Percentiles rank a stretch among this genome's conserved stretches.
Conservation (phyloP, 352 stramenopile species). For the Globisporangium solare region DNA sequence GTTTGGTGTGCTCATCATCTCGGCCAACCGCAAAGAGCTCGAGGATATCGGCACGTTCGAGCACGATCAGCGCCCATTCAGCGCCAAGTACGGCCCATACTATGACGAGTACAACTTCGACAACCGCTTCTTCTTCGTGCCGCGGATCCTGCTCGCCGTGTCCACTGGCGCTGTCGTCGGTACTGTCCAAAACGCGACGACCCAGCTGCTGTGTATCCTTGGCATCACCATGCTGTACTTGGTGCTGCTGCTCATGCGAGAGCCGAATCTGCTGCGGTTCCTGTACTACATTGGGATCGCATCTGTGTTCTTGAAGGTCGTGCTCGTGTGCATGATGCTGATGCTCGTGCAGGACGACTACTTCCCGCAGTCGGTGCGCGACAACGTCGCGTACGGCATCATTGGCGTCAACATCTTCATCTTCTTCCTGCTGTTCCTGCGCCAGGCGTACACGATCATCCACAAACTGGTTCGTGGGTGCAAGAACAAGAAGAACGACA, state of each 20-base stretch:
- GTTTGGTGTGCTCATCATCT: slow-evolving; percentile 66
- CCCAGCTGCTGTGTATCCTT: slow-evolving; percentile 73
- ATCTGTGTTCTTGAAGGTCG: slow-evolving; percentile 78
- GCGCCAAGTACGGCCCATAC: slow-evolving; percentile 79
- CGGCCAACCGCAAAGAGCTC: slow-evolving; percentile 60
- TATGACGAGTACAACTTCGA: slow-evolving; percentile 90
- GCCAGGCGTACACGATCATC: slow-evolving; percentile 73
- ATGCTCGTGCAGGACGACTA: slow-evolving; percentile 73
- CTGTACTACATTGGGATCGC: slow-evolving; percentile 79
- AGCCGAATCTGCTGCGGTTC: slow-evolving; percentile 77
- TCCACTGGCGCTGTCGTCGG: slow-evolving; percentile 70
- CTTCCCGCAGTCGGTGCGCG: slow-evolving; percentile 72
- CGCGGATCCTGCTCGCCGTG: slow-evolving; percentile 65
- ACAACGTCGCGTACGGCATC: slow-evolving; percentile 84
- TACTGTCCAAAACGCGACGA: slow-evolving; percentile 56
- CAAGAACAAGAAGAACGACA: slow-evolving; percentile 36
- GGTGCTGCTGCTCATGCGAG: slow-evolving; percentile 54
- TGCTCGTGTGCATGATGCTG: slow-evolving; percentile 78
- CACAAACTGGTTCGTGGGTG: slow-evolving; percentile 52
- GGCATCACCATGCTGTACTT: slow-evolving; percentile 68
- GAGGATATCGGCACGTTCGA: slow-evolving; percentile 70
- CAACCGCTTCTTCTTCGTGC: slow-evolving; percentile 87
- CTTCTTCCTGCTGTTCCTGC: slow-evolving; percentile 76
- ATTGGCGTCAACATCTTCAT: slow-evolving; percentile 83
- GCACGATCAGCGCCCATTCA: slow-evolving; percentile 76